These are phyloP conservation scores for Emergomyces orientalis DNA, from an alignment of 2,329 filamentous ascomycete species.

Conservation along the genomic window DNA sequence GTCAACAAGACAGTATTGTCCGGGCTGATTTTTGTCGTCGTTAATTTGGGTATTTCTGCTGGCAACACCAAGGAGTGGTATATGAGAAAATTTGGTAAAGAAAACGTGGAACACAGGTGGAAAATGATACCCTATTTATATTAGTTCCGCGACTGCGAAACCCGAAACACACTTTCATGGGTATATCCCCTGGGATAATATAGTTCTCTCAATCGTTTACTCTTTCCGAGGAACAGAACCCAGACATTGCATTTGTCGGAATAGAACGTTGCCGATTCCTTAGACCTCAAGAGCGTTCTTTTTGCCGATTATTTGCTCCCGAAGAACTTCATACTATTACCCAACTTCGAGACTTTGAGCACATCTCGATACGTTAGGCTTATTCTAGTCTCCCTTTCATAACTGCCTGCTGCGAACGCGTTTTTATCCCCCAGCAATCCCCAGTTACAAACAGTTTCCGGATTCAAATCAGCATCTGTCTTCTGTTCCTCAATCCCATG, in stretches of 20 bases:
- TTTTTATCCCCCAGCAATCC: slow-evolving; percentile 39
- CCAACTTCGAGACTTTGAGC: slow-evolving; percentile 65
- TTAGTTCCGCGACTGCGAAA: slow-evolving; percentile 16
- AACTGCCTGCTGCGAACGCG: slow-evolving; percentile 33
- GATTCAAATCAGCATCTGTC: slow-evolving; percentile 56
- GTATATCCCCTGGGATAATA: background rate
- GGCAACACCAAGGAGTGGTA: slow-evolving; percentile 73
- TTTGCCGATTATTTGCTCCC: slow-evolving; percentile 22
- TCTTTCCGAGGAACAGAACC: background rate
- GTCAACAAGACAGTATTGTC: slow-evolving; percentile 66
- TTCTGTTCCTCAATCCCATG: slow-evolving; percentile 50
- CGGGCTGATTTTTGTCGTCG: slow-evolving; percentile 61
- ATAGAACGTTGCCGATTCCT: background rate
- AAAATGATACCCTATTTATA: slow-evolving; percentile 59
- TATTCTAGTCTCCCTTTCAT: slow-evolving; percentile 43
- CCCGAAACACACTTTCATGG: slow-evolving; percentile 18
- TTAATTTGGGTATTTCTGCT: slow-evolving; percentile 77
- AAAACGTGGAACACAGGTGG: slow-evolving; percentile 55
- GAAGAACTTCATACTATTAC: slow-evolving; percentile 54
- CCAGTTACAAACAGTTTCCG: slow-evolving; percentile 49
- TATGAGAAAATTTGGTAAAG: slow-evolving; percentile 59
- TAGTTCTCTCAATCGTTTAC: background rate
- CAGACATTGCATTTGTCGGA: background rate
- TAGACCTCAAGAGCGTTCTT: background rate
- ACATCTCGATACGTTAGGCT: slow-evolving; percentile 73